phyloP scores from a whole-genome alignment of 2,329 filamentous ascomycete genomes.

The Claviceps capensis region DNA sequence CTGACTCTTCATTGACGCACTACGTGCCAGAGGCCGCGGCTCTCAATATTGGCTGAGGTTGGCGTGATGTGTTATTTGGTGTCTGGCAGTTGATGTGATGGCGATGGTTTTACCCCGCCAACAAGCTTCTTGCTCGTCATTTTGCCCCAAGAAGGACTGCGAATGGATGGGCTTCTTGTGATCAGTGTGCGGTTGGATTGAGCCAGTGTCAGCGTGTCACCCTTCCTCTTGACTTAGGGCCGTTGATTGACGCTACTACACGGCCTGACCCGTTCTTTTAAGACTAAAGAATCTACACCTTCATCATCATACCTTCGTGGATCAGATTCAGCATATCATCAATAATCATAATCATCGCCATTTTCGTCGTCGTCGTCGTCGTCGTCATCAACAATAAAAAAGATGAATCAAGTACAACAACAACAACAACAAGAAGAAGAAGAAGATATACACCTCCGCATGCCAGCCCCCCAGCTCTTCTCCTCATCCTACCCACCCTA shows the following conservation, averaged over 20 bases:
- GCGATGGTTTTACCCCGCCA: neutral
- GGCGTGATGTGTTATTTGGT: neutral
- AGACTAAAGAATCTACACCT: too few relatives aligned
- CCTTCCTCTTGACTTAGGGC: too few relatives aligned
- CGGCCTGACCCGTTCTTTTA: too few relatives aligned
- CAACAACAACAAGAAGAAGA: neutral
- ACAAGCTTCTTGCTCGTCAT: neutral
- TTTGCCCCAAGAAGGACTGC: neutral
- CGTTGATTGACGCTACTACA: too few relatives aligned
- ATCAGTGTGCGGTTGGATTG: neutral
- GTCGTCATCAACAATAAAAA: neutral
- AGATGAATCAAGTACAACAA: neutral
- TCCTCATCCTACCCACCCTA: neutral
- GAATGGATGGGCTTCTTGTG: neutral
- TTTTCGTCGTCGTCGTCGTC: neutral
- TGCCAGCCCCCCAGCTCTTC: neutral
- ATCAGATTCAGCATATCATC: too few relatives aligned
- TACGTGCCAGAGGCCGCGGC: neutral
- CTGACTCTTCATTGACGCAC: neutral
- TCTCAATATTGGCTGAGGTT: neutral
- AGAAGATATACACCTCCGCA: neutral
- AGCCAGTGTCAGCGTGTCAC: neutral
- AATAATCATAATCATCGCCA: too few relatives aligned
- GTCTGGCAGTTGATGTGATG: neutral
- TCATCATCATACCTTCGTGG: too few relatives aligned